Base-by-base conservation (phyloP, 345 rosid genomes). In the Kernera saxatilis region DNA sequence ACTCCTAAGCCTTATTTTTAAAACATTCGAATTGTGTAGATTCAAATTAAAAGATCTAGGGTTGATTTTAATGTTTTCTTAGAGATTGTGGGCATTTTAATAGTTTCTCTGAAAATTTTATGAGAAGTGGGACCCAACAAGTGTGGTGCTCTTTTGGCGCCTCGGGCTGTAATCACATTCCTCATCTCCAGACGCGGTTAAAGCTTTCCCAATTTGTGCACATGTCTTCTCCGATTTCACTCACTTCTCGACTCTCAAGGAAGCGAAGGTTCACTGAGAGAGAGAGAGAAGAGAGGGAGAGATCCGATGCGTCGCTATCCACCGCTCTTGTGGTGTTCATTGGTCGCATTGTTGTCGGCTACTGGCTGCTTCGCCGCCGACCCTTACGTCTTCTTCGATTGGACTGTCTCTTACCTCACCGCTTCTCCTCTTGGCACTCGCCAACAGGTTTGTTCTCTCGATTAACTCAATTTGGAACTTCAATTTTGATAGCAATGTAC, bases 391-490 rank as follows among this genome's bases (percentile, higher is more conserved):
- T 88, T 81, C 82, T 87, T 71, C 67, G 96, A 92, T 55, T 92
- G 98, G 98, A 90, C 91, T 26, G 87, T 92, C 73, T 90, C 98
- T 45, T 92, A 90, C 73, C 72, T 87, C 71, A 46, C 84, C 13
- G 78, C 79, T 60, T 85, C 87, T 19, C 94, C 98, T 10, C 86
- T 92, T 59, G 90, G 88, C 21, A 72, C 60, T 60, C 89, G 87
- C 50, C 95, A 90, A 41, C 87, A 87, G 95, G 98, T 71, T 51
- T 26, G 32, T 12, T 33, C 45, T 22, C 8, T 62, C 26, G 2
- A 21, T 39, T 35, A 3, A 3, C 17, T 62, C 21, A 53, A 26
- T 19, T 9, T 23, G 3, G 3, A 29, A 49, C 9, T 39, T 6
- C 23, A 7, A 15, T 66, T 60, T 26, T 60, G 10, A 23, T 10